Percentiles rank a stretch among this genome's conserved stretches.
These are phyloP conservation scores for Pseudonitzschia multistriata DNA, from an alignment of 108 stramenopile species.

Conservation along the genomic window DNA sequence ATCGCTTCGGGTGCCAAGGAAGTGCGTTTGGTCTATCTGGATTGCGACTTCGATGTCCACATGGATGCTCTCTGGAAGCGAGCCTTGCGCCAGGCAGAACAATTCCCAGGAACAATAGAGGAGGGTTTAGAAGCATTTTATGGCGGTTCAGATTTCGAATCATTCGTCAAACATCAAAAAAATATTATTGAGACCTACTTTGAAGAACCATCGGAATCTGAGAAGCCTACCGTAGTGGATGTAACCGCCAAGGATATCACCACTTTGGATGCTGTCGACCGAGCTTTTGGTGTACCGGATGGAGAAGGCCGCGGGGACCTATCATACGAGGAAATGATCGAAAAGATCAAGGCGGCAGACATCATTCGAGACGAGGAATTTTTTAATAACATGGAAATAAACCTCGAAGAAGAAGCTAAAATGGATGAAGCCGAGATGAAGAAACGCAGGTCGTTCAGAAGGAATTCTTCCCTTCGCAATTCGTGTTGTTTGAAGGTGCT, in stretches of 20 bases:
- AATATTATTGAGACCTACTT: background rate
- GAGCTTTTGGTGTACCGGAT: background rate
- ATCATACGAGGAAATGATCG: background rate
- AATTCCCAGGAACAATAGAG: background rate
- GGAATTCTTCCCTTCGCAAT: no score
- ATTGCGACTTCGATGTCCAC: conserved; percentile 3
- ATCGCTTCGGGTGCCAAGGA: background rate
- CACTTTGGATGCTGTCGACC: background rate
- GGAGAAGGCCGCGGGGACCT: background rate
- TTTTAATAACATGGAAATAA: no score
- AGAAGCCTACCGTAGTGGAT: background rate
- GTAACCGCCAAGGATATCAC: background rate
- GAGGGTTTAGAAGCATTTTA: background rate
- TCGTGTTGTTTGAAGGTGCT: no score
- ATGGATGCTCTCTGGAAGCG: background rate
- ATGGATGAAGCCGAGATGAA: no score
- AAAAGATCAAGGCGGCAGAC: conserved; percentile 3
- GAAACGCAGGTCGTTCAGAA: no score
- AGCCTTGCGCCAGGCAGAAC: background rate
- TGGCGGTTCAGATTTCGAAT: background rate
- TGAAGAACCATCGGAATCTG: background rate
- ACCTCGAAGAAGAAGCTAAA: no score
- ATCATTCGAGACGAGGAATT: background rate
- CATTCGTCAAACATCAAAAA: background rate
- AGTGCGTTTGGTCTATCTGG: background rate